Percentiles rank a stretch among this genome's conserved stretches.
Conservation (phyloP, 257 asterid genomes). For the Paulownia fortunei region DNA sequence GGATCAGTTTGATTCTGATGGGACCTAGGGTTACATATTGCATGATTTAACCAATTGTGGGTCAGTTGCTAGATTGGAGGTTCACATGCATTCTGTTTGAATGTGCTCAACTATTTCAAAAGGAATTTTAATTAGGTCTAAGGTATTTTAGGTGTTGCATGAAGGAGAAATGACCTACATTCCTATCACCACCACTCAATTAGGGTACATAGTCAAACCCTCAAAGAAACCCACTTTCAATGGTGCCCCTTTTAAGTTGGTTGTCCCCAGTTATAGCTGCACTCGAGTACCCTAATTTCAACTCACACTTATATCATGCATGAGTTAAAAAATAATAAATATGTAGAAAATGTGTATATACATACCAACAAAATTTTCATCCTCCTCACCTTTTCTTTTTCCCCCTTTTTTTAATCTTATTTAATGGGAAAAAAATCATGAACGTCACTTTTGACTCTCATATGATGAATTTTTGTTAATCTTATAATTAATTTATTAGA, state of each 20-base stretch:
- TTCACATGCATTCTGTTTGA: slow-evolving; percentile 36
- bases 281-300: slow-evolving; percentile 36
- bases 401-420: not conserved
- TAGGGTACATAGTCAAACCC: slow-evolving; percentile 40
- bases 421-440: too few relatives aligned
- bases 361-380: not conserved
- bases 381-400: not conserved
- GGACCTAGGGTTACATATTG: slow-evolving; percentile 28
- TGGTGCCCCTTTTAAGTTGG: slow-evolving; percentile 45
- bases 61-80: slow-evolving; percentile 32
- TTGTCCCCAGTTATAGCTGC: slow-evolving; percentile 31
- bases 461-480: too few relatives aligned
- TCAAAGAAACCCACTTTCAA: slow-evolving; percentile 48
- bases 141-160: slow-evolving; percentile 10
- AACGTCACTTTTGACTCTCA: too few relatives aligned
- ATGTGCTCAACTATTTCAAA: slow-evolving; percentile 17
- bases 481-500: too few relatives aligned
- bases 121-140: slow-evolving; percentile 29
- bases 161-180: slow-evolving; percentile 14
- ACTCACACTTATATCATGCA: slow-evolving; percentile 21
- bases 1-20: slow-evolving; percentile 21
- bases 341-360: not conserved
- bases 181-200: slow-evolving; percentile 32
- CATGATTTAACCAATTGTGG: slow-evolving; percentile 42
- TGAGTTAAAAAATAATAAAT: not conserved